Percentiles rank a stretch among this genome's conserved stretches.
These are phyloP conservation scores for Leccinellum albellum DNA, from an alignment of 768 basidiomycete genomes.

Conservation along the genomic window DNA sequence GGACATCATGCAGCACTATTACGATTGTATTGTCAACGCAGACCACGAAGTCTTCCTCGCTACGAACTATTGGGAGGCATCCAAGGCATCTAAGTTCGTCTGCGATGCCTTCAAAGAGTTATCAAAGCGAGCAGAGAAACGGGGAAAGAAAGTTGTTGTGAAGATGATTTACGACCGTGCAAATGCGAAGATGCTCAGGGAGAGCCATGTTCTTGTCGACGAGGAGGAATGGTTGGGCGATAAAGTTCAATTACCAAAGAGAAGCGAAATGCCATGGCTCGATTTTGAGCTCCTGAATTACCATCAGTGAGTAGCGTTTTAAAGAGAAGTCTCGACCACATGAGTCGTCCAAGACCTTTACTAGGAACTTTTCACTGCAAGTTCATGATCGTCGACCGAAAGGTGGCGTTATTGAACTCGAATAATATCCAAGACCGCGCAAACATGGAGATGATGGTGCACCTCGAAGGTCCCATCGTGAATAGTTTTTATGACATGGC, in stretches of 20 bases:
- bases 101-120: constrained; percentile 51
- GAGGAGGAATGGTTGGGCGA: constrained; percentile 42
- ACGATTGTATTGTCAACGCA: constrained; percentile 56
- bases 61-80: constrained; percentile 60
- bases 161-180: constrained; percentile 73
- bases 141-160: constrained; percentile 50
- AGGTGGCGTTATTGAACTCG: constrained; percentile 57
- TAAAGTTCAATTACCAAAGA: constrained; percentile 48
- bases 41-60: constrained; percentile 63
- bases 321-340: background rate
- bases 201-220: constrained; percentile 45
- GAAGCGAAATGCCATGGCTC: constrained; percentile 56
- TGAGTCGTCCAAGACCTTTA: constrained; percentile 34
- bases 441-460: constrained; percentile 60
- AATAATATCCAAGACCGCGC: constrained; percentile 66
- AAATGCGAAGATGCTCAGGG: constrained; percentile 45
- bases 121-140: constrained; percentile 42
- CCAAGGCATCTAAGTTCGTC: constrained; percentile 49
- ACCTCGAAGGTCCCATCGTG: constrained; percentile 69
- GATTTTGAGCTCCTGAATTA: constrained; percentile 59
- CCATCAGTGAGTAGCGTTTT: constrained; percentile 32
- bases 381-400: constrained; percentile 67
- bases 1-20: constrained; percentile 71
- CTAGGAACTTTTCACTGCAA: constrained; percentile 72
- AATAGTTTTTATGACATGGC: constrained; percentile 68